Evolutionary conservation across 2,329 filamentous ascomycete species (phyloP), one percentile per base, ranked within the genome.

Genomic region (Tothia fuscella): DNA sequence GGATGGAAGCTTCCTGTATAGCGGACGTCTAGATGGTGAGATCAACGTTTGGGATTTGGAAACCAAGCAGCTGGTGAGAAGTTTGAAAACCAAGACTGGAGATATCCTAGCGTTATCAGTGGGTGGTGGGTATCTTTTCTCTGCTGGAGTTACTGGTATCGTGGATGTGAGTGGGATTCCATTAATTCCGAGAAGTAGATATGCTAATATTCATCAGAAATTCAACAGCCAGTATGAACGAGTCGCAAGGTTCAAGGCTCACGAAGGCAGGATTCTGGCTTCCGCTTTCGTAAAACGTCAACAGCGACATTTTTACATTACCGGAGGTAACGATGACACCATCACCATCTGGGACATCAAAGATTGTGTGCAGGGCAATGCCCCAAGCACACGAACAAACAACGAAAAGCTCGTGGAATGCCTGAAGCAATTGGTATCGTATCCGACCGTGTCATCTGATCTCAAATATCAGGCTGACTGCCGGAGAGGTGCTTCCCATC

Each of bases 31-130:
- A 1, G 79, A 84, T 29, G 93, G 91, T 17, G 75, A 93, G 38
- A 77, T 98, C 46, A 89, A 96, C 57, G 76, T 98, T 9, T 98
- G 93, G 89, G 93, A 98, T 56, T 70, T 98, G 12, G 89, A 96
- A 56, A 96, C 91, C 0, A 79, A 82, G 41, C 91, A 98, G 61
- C 79, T 91, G 37, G 71, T 98, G 33, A 74, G 91, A 44, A 87
- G 85, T 14, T 81, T 98, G 54, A 87, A 82, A 55, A 78, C 81
- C 1, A 82, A 87, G 51, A 76, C 75, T 25, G 80, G 79, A 32
- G 86, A 96, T 57, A 76, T 96, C 37, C 86, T 93, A 68, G 81
- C 86, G 1, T 68, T 96, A 32, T 81, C 86, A 48, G 81, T 95
- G 60, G 81, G 83, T 19, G 86, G 84, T 63, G 86, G 87, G 0